A percentile compares a stretch with the other conserved stretches of the same genome.
Evolutionary conservation across 2,329 filamentous ascomycete genomes (phyloP).

Genomic region (Penicillium decumbens): DNA sequence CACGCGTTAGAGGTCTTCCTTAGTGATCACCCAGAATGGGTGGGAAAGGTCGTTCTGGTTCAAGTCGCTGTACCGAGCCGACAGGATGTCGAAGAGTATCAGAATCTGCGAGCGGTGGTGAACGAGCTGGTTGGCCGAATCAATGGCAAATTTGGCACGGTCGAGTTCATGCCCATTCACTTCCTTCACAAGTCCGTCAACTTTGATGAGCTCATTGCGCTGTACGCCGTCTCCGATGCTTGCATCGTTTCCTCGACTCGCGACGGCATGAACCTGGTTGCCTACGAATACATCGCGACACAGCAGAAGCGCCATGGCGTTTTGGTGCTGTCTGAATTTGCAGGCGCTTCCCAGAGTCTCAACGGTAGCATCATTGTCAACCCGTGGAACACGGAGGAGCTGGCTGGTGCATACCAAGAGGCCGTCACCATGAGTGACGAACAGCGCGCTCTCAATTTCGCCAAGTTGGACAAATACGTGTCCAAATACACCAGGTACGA

Average conservation of each 20-base stretch:
- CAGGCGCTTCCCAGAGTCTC: slow-evolving; percentile 87
- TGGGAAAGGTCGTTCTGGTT: slow-evolving; percentile 92
- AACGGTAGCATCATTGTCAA: slow-evolving; percentile 94
- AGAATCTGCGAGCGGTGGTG: slow-evolving; percentile 89
- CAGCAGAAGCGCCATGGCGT: slow-evolving; percentile 86
- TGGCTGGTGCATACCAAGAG: slow-evolving; percentile 88
- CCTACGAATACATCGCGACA: slow-evolving; percentile 95
- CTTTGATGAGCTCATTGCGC: slow-evolving; percentile 88
- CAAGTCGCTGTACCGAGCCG: slow-evolving; percentile 93
- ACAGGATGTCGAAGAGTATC: slow-evolving; percentile 96
- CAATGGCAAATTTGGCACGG: slow-evolving; percentile 91
- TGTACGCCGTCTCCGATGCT: slow-evolving; percentile 88
- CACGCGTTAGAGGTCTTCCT: slow-evolving; percentile 95
- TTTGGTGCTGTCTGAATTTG: slow-evolving; percentile 94
- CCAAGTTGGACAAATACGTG: slow-evolving; percentile 89
- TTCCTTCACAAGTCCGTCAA: slow-evolving; percentile 95
- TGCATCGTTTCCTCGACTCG: slow-evolving; percentile 93
- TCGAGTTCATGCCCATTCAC: slow-evolving; percentile 98
- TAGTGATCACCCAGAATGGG: slow-evolving; percentile 95
- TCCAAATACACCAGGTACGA: slow-evolving; percentile 84
- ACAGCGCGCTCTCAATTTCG: slow-evolving; percentile 78
- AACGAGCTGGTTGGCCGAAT: slow-evolving; percentile 96
- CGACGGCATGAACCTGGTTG: slow-evolving; percentile 98
- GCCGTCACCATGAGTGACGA: slow-evolving; percentile 95
- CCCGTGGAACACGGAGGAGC: slow-evolving; percentile 96